Evolutionary conservation across 179 eudicot species (phyloP), one percentile per base, ranked within the genome.

Genomic region (Heliamphora ciliata): DNA sequence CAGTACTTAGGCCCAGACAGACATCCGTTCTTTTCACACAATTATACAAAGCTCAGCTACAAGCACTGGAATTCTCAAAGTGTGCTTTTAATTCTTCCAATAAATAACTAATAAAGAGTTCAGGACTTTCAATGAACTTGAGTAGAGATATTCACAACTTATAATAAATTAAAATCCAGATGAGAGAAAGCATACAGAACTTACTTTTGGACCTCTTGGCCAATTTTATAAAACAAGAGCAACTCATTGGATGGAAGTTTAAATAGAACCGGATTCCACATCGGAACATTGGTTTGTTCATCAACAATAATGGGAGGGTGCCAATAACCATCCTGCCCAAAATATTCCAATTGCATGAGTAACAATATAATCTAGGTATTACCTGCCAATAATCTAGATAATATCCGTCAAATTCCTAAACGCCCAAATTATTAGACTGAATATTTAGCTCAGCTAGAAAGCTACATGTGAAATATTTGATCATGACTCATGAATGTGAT

Each of bases 221-320:
- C 99, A 79, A 90, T 84, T 88, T 85, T 94, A 79, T 96, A 96
- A 82, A 96, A 96, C 80, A 96, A 86, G 83, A 96, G 94, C 91
- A 96, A 75, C 88, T 92, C 92, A 83, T 86, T 81, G 52, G 91
- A 84, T 11, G 89, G 90, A 77, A 86, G 89, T 84, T 89, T 93
- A 81, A 91, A 94, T 17, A 96, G 89, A 74, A 92, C 99, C 68
- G 99, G 99, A 75, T 96, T 96, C 97, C 98, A 96, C 97, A 94
- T 92, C 65, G 99, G 93, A 81, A 96, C 95, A 51, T 74, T 74
- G 9, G 80, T 67, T 85, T 94, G 83, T 80, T 92, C 93, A 83
- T 96, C 98, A 72, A 77, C 97, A 74, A 91, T 82, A 51, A 89
- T 64, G 31, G 97, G 99, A 85, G 88, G 40, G 68, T 88, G 86